phyloP scores from a whole-genome alignment of 805 yeast genomes.

The Ogataea parapolymorpha region DNA sequence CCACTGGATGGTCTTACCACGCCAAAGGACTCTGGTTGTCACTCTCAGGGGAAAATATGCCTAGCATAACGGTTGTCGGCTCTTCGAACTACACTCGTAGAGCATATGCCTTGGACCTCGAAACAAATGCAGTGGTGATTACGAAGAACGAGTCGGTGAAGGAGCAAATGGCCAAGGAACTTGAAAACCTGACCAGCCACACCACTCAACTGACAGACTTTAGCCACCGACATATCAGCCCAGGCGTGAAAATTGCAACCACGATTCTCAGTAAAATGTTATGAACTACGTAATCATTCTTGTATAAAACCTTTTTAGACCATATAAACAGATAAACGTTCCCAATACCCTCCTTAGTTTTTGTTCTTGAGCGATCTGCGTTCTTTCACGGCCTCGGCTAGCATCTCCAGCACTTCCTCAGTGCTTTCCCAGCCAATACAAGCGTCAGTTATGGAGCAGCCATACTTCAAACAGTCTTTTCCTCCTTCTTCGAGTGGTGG shows the following conservation, averaged over 20 bases:
- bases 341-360: neutral
- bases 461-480: conserved; percentile 73
- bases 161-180: conserved; percentile 54
- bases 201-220: conserved; percentile 48
- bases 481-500: conserved; percentile 68
- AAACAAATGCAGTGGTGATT: conserved; percentile 76
- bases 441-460: conserved; percentile 96
- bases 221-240: conserved; percentile 58
- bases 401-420: conserved; percentile 59
- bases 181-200: conserved; percentile 53
- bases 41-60: conserved; percentile 51
- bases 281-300: conserved; percentile 4
- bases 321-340: conserved; percentile 3
- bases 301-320: conserved; percentile 1
- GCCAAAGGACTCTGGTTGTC: conserved; percentile 93
- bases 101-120: conserved; percentile 84
- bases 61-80: conserved; percentile 80
- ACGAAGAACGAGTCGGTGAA: conserved; percentile 66
- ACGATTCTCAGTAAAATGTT: conserved; percentile 56
- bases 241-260: conserved; percentile 67
- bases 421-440: conserved; percentile 92
- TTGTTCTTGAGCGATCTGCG: conserved; percentile 50
- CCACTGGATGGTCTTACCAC: conserved; percentile 94
- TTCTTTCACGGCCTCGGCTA: conserved; percentile 75
- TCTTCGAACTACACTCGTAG: conserved; percentile 91